Evolutionary conservation across 768 basidiomycete genomes (phyloP).

Genomic region (Erythrobasidium yunnanense): DNA sequence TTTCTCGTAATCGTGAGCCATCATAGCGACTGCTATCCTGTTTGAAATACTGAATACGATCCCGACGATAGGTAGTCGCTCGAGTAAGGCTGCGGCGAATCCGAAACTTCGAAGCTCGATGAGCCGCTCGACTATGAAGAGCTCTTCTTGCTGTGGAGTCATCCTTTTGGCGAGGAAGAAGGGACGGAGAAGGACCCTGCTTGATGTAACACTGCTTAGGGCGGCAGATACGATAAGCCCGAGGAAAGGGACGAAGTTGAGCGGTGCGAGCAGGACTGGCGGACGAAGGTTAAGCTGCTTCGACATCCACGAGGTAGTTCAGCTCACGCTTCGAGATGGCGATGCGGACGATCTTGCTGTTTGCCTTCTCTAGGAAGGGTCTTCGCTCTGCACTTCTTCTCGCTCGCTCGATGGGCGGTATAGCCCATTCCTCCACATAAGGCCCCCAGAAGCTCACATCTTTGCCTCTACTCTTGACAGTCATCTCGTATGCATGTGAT

Average conservation of each 20-base stretch:
- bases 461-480: constrained; percentile 34
- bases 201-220: constrained; percentile 37
- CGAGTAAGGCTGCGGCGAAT: constrained; percentile 42
- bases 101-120: constrained; percentile 42
- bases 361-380: constrained; percentile 27
- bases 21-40: constrained; percentile 42
- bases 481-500: constrained; percentile 35
- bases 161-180: constrained; percentile 45
- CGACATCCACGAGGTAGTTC: neutral
- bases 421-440: constrained; percentile 37
- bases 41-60: constrained; percentile 44
- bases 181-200: constrained; percentile 41
- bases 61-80: constrained; percentile 44
- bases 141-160: constrained; percentile 37
- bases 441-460: constrained; percentile 33
- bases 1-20: constrained; percentile 34
- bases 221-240: constrained; percentile 30
- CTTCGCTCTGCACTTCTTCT: constrained; percentile 30
- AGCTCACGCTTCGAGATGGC: constrained; percentile 32
- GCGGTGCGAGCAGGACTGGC: constrained; percentile 36
- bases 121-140: constrained; percentile 37
- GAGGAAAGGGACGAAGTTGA: constrained; percentile 35
- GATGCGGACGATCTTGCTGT: constrained; percentile 29
- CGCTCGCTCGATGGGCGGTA: constrained; percentile 35
- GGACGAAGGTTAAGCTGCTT: neutral